Evolutionary conservation across 352 stramenopile species (phyloP), one percentile per base, ranked within the genome.

Genomic region (Aphanomyces euteiches): DNA sequence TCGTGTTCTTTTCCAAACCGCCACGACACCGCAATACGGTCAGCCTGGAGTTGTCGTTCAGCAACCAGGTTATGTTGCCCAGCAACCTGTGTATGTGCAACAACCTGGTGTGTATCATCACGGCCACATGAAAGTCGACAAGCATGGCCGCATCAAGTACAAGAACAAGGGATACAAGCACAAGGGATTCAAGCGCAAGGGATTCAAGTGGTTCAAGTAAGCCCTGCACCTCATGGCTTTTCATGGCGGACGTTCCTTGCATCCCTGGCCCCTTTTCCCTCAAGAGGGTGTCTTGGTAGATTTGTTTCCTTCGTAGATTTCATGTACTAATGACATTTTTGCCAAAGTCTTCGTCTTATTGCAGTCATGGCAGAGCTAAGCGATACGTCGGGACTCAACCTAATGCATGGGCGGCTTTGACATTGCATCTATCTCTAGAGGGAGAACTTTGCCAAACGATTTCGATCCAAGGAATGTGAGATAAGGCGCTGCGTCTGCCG

Each of bases 391-490:
- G 28, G 28, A 28, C 28, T 28, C 28, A 28, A 28, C 28, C 28
- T 19, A n/a, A 19, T 15, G 13, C 13, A n/a, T 53, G 1, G 13
- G 45, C 2, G n/a, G 45, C n/a, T n/a, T n/a, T n/a, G n/a, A n/a
- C 45, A 53, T 53, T 53, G 15, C 50, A 36, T 58, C 17, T 36
- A 3, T 58, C 7, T 70, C 38, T 61, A 61, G 40, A 17, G 47
- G 47, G 13, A 34, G 36, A 21, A 93, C 83, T 73, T 88, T 85
- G 10, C 79, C 85, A 74, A 95, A 93, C 21, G 74, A 57, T 76
- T 93, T 86, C 64, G 83, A 92, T 19, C 87, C 87, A 4, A 95
- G 76, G 59, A 95, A 95, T n/a, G 87, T 90, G 54, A 95, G 72
- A 63, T 86, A 93, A 21, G 85, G 79, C 56, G 67, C 17, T 21